Evolutionary conservation across 1,139 yeast genomes (phyloP).

Genomic region (Suhomyces maxii): DNA sequence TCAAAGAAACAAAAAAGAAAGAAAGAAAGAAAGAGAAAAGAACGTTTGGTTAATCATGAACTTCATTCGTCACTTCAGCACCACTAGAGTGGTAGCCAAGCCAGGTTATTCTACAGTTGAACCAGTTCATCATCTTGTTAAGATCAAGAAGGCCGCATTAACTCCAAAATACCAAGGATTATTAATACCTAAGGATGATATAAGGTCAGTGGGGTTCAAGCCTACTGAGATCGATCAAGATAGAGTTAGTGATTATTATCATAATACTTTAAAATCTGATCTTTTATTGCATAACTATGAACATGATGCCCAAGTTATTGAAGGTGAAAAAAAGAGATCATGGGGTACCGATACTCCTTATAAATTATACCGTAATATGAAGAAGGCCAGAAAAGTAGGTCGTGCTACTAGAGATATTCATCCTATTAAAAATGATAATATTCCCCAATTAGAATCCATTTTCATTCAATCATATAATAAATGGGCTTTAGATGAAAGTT

Average conservation of each 20-base stretch:
- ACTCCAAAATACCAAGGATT: slow-evolving; percentile 70
- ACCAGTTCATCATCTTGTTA: slow-evolving; percentile 90
- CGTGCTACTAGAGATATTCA: slow-evolving; percentile 72
- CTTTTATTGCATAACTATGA: slow-evolving; percentile 72
- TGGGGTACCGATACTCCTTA: slow-evolving; percentile 94
- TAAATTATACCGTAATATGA: slow-evolving; percentile 74
- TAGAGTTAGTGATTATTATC: slow-evolving; percentile 76
- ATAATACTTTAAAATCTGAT: slow-evolving; percentile 72
- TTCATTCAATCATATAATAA: slow-evolving; percentile 75
- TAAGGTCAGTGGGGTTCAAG: slow-evolving; percentile 71
- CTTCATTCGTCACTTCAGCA: slow-evolving; percentile 48
- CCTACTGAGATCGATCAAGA: slow-evolving; percentile 77
- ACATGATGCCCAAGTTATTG: slow-evolving; percentile 55
- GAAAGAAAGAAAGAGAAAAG: too few relatives aligned
- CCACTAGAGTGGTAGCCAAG: slow-evolving; percentile 41
- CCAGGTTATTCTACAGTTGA: slow-evolving; percentile 78
- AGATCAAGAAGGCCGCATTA: slow-evolving; percentile 67
- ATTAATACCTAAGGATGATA: slow-evolving; percentile 65
- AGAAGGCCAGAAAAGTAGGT: slow-evolving; percentile 63
- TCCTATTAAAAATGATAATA: slow-evolving; percentile 62
- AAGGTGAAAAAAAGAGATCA: slow-evolving; percentile 72
- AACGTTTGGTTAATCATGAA: slow-evolving; percentile 4
- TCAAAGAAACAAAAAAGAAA: too few relatives aligned
- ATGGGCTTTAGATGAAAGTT: slow-evolving; percentile 70
- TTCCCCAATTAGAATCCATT: slow-evolving; percentile 70